A percentile compares a stretch with the other conserved stretches of the same genome.
Conservation (phyloP, 2,329 filamentous ascomycete species). For the Stemphylium beticola region DNA sequence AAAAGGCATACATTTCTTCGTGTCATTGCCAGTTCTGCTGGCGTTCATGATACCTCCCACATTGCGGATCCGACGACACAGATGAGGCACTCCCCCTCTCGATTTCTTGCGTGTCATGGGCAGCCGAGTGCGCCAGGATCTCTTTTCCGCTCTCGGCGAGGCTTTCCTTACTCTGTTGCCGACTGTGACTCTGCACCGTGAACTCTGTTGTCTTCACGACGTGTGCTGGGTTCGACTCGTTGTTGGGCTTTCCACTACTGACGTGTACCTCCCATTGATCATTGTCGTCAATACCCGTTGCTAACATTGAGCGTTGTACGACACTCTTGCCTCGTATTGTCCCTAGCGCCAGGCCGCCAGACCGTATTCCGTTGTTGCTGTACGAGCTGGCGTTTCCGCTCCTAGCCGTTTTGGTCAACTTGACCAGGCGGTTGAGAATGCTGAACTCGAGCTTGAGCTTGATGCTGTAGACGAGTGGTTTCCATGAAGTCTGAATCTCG, state of each 20-base stretch:
- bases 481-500: constrained; percentile 38
- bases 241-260: constrained; percentile 14
- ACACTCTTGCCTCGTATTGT: constrained; percentile 17
- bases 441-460: constrained; percentile 61
- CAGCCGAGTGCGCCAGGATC: constrained; percentile 13
- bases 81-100: constrained; percentile 22
- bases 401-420: constrained; percentile 8
- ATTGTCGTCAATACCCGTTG: constrained; percentile 8
- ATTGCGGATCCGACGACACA: constrained; percentile 19
- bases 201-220: constrained; percentile 31
- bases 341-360: constrained; percentile 17
- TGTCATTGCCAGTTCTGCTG: constrained; percentile 3
- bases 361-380: constrained; percentile 10
- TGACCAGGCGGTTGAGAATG: constrained; percentile 52
- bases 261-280: constrained; percentile 25
- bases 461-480: constrained; percentile 51
- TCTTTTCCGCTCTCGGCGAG: constrained; percentile 24
- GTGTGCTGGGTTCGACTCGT: constrained; percentile 10
- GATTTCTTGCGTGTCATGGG: constrained; percentile 7
- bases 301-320: constrained; percentile 12
- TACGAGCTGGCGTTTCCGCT: constrained; percentile 19
- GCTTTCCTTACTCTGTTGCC: constrained; percentile 16
- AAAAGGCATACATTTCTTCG: neutral
- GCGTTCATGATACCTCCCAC: constrained; percentile 16
- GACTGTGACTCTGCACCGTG: constrained; percentile 26